Base-by-base conservation (phyloP, 805 yeast species). In the Barnettozyma vustinii region DNA sequence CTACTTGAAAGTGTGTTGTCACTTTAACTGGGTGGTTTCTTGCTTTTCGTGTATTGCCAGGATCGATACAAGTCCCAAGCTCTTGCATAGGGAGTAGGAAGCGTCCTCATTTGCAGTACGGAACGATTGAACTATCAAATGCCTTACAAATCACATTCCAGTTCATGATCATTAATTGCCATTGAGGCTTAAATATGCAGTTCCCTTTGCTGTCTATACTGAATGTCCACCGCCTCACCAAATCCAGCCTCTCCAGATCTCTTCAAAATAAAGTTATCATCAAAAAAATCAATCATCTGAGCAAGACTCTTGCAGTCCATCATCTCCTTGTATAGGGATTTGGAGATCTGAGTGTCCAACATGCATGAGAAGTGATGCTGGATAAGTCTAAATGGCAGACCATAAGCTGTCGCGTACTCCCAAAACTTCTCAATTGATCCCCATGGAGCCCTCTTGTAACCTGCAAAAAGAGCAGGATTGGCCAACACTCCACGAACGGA, bases 351-450 rank as follows among this genome's bases (percentile, higher is more conserved):
- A 51, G 74, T 73, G 37, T 81, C 87, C 54, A 90, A 66, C 98
- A 94, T 92, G 64, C 94, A 87, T 10, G 86, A 79, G 47, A 94
- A 64, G 66, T 92, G 98, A 61, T 92, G 97, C 64, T 89, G 96
- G 4, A 82, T 74, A 36, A 92, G 72, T 61, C 91, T 80, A 62
- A 80, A 92, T 1, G 96, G 97, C 48, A 90, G 70, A 0, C 97
- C 97, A 60, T 83, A 89, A 19, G 83, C 79, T 15, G 88, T 76
- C 9, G 87, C 78, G 55, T 83, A 80, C 58, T 87, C 83, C 86
- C 90, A 80, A 62, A 92, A 87, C 50, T 73, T 72, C 64, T 94
- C 99, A 6, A 94, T 69, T 8, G 96, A 92, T 7, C 83, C 79
- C 97, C 98, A 94, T 2, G 98, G 97, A 2, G 96, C 84, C 46